A percentile compares a stretch with the other conserved stretches of the same genome.
These are phyloP conservation scores for Tetrahymena borealis DNA, from an alignment of 73 alveolate species.

Conservation along the genomic window DNA sequence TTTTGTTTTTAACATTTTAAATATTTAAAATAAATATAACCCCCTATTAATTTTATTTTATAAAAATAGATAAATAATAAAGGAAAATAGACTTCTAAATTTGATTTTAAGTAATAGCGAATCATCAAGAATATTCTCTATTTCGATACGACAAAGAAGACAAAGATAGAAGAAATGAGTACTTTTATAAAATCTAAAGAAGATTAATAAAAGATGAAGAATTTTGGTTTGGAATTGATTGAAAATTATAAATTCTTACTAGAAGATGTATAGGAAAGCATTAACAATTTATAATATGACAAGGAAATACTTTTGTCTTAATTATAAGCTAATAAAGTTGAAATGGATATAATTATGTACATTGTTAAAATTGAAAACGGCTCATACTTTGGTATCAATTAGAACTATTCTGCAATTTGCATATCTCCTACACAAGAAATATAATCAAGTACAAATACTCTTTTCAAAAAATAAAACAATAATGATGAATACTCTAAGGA, in stretches of 20 bases:
- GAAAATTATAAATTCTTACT: background rate
- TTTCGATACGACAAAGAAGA: background rate
- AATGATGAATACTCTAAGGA: background rate
- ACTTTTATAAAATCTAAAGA: background rate
- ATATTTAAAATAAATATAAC: background rate
- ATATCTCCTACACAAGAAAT: background rate
- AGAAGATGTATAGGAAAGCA: background rate
- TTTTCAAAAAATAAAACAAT: background rate
- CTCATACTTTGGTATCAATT: background rate
- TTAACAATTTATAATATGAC: background rate
- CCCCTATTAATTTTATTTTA: no score
- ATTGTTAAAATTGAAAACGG: background rate
- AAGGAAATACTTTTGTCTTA: background rate
- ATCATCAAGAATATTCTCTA: background rate
- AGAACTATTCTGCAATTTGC: background rate
- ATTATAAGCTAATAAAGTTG: background rate
- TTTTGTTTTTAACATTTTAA: background rate
- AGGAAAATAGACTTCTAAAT: background rate
- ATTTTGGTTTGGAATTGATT: background rate
- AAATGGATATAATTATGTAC: background rate
- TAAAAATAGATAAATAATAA: background rate
- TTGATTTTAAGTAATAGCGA: background rate
- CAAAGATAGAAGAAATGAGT: background rate
- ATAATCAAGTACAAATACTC: background rate
- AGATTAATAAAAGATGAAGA: background rate